Evolutionary conservation across 139 green algal species (phyloP).

Genomic region (Bryopsis sp.): DNA sequence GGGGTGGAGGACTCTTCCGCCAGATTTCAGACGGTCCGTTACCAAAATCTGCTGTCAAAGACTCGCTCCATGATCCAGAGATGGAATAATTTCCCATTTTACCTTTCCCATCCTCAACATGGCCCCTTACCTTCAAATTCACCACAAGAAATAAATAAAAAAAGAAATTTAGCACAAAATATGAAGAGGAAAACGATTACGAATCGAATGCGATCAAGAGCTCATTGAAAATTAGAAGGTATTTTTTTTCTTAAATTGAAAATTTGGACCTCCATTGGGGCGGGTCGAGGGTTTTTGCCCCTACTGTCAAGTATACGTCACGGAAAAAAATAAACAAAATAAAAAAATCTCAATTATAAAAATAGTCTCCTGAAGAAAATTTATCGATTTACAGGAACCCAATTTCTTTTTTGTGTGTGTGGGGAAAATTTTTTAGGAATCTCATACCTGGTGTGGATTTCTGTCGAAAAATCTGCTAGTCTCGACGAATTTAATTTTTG

Average conservation of each 20-base stretch:
- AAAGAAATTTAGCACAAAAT: conserved; percentile 1
- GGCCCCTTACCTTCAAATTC: conserved; percentile 20
- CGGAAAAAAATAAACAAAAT: background rate
- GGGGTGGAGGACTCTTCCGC: conserved; percentile 38
- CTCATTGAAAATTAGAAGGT: background rate
- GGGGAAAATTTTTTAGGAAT: background rate
- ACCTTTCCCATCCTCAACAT: conserved; percentile 10
- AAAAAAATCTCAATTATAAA: too few species aligned
- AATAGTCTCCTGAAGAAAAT: too few species aligned
- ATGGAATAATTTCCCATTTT: conserved; percentile 22
- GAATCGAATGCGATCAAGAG: background rate
- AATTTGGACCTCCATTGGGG: too few species aligned
- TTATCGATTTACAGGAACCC: background rate
- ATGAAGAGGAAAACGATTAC: too few species aligned
- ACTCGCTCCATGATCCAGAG: conserved; percentile 53
- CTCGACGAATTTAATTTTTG: conserved; percentile 60
- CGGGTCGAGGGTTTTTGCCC: too few species aligned
- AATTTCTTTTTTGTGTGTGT: background rate
- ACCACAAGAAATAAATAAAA: conserved; percentile 1
- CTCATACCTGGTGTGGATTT: conserved; percentile 27
- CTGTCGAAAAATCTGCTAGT: conserved; percentile 22
- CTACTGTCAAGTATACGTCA: background rate
- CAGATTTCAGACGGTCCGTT: conserved; percentile 40
- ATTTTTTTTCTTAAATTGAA: too few species aligned
- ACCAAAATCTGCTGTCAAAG: conserved; percentile 33